These are phyloP conservation scores for Zea mays DNA, from an alignment of 176 grass and related monocot genomes.

Conservation along the genomic window DNA sequence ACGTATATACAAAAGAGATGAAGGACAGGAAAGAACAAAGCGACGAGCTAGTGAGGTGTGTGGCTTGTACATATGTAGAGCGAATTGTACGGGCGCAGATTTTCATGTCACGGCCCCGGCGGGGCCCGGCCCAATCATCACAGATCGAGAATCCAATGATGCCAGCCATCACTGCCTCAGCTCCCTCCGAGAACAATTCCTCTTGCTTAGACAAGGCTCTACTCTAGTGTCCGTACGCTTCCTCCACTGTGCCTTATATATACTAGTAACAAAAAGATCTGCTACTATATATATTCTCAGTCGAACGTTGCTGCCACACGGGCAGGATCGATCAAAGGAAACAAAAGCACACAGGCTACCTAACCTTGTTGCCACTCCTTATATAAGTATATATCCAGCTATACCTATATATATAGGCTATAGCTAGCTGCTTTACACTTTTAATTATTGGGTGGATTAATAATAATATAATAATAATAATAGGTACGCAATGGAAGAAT, in stretches of 20 bases:
- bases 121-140: slow-evolving; percentile 39
- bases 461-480: not conserved
- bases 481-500: not conserved
- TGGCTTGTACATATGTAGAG: slow-evolving; percentile 31
- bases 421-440: too few species aligned
- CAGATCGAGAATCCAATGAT: slow-evolving; percentile 55
- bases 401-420: too few species aligned
- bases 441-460: too few species aligned
- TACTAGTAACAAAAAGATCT: too few species aligned
- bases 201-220: too few species aligned
- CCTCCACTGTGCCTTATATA: too few species aligned
- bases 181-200: slow-evolving; percentile 24
- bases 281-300: too few species aligned
- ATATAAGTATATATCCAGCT: not conserved
- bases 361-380: slow-evolving; percentile 5
- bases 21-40: slow-evolving; percentile 38
- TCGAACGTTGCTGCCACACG: too few species aligned
- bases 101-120: slow-evolving; percentile 13
- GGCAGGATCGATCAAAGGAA: not conserved
- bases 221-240: too few species aligned
- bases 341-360: slow-evolving; percentile 30
- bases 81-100: slow-evolving; percentile 30
- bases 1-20: not conserved
- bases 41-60: slow-evolving; percentile 5
- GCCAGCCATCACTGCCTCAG: slow-evolving; percentile 12